These are phyloP conservation scores for Micromonas commoda DNA, from an alignment of 139 green algal genomes.

Conservation along the genomic window DNA sequence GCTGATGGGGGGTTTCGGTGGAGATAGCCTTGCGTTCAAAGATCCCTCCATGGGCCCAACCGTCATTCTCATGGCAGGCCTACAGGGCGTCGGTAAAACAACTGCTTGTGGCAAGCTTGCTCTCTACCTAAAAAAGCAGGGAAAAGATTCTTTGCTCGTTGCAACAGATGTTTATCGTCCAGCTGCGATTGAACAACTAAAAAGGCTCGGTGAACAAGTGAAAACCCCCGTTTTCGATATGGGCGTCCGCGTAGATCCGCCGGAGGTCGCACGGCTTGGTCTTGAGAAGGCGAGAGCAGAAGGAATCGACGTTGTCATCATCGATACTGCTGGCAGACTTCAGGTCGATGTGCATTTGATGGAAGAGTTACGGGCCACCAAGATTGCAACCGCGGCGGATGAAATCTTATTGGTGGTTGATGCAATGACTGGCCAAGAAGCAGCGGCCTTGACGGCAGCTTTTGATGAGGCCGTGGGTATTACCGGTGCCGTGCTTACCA, in stretches of 20 bases:
- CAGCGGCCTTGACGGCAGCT: constrained; percentile 68
- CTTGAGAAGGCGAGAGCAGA: constrained; percentile 58
- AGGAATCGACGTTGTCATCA: constrained; percentile 73
- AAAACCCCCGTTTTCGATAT: constrained; percentile 85
- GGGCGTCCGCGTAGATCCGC: constrained; percentile 50
- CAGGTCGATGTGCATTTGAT: constrained; percentile 49
- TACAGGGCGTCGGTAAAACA: constrained; percentile 93
- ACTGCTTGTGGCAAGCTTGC: constrained; percentile 93
- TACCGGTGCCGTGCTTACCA: constrained; percentile 90
- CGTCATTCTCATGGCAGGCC: constrained; percentile 49
- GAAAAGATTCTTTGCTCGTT: constrained; percentile 69
- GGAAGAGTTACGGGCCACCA: constrained; percentile 73
- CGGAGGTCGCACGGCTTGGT: constrained; percentile 50
- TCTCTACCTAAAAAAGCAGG: constrained; percentile 67
- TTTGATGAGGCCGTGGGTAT: constrained; percentile 70
- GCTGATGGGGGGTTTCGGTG: constrained; percentile 74
- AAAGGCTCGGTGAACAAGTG: constrained; percentile 50
- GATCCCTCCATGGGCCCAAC: constrained; percentile 33
- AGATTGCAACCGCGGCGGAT: constrained; percentile 62
- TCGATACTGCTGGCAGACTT: constrained; percentile 93
- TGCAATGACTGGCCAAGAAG: constrained; percentile 96
- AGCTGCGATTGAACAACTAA: constrained; percentile 92
- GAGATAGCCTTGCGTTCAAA: background rate
- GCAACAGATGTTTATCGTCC: constrained; percentile 90
- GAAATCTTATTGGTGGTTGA: constrained; percentile 97